Conservation (phyloP, 352 stramenopile species). For the Phytophthora constricta region DNA sequence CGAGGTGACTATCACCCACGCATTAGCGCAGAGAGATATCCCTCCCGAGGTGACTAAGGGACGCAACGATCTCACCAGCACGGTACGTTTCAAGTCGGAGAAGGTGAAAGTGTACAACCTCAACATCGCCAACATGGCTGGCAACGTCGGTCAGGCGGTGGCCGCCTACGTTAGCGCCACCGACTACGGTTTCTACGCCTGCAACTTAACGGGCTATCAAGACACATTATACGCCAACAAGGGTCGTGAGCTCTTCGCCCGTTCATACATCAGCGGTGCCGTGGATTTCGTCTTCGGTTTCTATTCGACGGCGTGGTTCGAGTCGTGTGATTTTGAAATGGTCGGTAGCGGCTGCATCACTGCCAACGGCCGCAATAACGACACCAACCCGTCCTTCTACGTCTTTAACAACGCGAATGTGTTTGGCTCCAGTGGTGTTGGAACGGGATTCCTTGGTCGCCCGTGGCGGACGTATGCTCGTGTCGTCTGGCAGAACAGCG, state of each 20-base stretch:
- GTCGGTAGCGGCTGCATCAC: slow-evolving; percentile 18
- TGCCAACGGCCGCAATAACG: slow-evolving; percentile 18
- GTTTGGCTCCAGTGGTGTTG: slow-evolving; percentile 8
- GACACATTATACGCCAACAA: slow-evolving; percentile 28
- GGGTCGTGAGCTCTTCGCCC: slow-evolving; percentile 17
- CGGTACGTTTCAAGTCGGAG: slow-evolving; percentile 17
- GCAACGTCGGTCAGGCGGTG: slow-evolving; percentile 21
- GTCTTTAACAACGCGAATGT: slow-evolving; percentile 28
- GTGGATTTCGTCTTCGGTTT: slow-evolving; percentile 26
- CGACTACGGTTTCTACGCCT: slow-evolving; percentile 28
- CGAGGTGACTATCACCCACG: slow-evolving; percentile 28
- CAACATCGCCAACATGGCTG: slow-evolving; percentile 26
- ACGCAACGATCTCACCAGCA: slow-evolving; percentile 26
- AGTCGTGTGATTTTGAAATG: slow-evolving; percentile 27
- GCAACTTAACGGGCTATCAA: slow-evolving; percentile 28
- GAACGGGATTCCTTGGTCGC: slow-evolving; percentile 19
- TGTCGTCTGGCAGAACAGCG: slow-evolving; percentile 27
- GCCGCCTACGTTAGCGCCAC: slow-evolving; percentile 17
- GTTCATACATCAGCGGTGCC: slow-evolving; percentile 25
- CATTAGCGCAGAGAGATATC: slow-evolving; percentile 23
- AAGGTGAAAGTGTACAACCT: slow-evolving; percentile 35
- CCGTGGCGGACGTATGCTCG: slow-evolving; percentile 25
- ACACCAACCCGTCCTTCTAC: slow-evolving; percentile 25
- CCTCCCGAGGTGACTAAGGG: slow-evolving; percentile 18
- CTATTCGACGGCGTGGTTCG: slow-evolving; percentile 24